Base-by-base conservation (phyloP, 306 rosid species). In the Pyrus pyrifolia region DNA sequence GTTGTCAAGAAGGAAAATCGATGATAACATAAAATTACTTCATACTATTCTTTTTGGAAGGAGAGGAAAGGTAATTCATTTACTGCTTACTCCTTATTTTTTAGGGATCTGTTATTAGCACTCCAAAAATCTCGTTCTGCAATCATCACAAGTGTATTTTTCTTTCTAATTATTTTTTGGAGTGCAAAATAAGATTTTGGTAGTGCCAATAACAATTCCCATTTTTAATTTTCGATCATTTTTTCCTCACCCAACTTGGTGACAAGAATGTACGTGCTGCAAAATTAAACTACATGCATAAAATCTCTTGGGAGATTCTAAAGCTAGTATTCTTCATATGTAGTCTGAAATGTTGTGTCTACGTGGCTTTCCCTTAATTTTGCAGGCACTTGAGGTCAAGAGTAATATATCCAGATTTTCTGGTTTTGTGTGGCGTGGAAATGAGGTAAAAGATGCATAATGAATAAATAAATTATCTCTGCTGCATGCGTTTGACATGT, bases 371-470 rank as follows among this genome's bases (percentile, higher is more conserved):
- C 70, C 30, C 55, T 72, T 80, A 8, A 42, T 81, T 80, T 76
- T 88, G 67, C 97, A 95, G 99, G 97, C 93, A 75, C 35, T 81
- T 83, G 87, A 89, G 87, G 82, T 96, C 82, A 96, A 96, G 90
- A 88, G 87, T 81, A 92, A 96, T 86, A 92, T 96, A 80, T 91
- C 85, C 42, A 82, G 93, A 84, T 96, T 96, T 88, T 96, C 99
- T 78, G 99, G 99, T 81, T 96, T 96, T 77, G 98, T 88, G 63
- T 96, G 99, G 99, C 93, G 64, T 79, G 93, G 83, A 73, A 89
- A 89, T 81, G 93, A 96, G 96, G 98, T 91, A 85, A 89, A 60
- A 25, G 22, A 31, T 68, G 29, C 21, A 7, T 46, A 29, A 52
- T 31, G n/a, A 67, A 68, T 14, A 11, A 67, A 11, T 17, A 33